Base-by-base conservation (phyloP, 331 rosid genomes). In the Phaseolus coccineus region DNA sequence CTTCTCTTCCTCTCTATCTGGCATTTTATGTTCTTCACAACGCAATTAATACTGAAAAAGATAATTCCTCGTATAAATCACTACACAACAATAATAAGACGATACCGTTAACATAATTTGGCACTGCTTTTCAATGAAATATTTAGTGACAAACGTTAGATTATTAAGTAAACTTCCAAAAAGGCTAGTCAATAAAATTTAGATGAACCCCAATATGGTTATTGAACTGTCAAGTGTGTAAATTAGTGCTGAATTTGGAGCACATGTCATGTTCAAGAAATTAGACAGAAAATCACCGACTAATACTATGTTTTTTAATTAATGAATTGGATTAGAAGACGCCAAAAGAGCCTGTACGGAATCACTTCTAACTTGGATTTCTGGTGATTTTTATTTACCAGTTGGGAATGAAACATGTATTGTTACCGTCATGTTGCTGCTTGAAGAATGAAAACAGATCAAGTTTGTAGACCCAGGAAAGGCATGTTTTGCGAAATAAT, bases 1-100 rank as follows among this genome's bases (percentile, higher is more conserved):
- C 44, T 77, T 53, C 69, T 77, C 56, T 57, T 46, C 62, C 30
- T 51, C 39, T 74, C n/a, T 64, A 27, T 74, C 55, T 73, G 52
- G 4, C 52, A 27, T 13, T 35, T 35, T 63, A 5, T 6, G 16
- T 31, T 62, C 25, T 62, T 62, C 5, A 61, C 40, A 30, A 14
- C 6, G 44, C 22, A 61, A 59, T 28, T 59, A 59, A 59, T 59
- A 61, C 4, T 61, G 44, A 13, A 61, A 61, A 61, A 12, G 37
- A 59, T 28, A 59, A 39, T 5, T 13, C 31, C 3, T 4, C 37
- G 4, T 11, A 0, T 12, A 58, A 58, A 4, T 12, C 30, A 13
- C 65, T 58, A 1, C 27, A 33, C 69, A 63, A 33, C 27, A 16
- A 16, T 64, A 16, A 8, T 64, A 63, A 3, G 69, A 63, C 6